Evolutionary conservation across 805 yeast species (phyloP).

Genomic region (Saccharomycopsis sp.): DNA sequence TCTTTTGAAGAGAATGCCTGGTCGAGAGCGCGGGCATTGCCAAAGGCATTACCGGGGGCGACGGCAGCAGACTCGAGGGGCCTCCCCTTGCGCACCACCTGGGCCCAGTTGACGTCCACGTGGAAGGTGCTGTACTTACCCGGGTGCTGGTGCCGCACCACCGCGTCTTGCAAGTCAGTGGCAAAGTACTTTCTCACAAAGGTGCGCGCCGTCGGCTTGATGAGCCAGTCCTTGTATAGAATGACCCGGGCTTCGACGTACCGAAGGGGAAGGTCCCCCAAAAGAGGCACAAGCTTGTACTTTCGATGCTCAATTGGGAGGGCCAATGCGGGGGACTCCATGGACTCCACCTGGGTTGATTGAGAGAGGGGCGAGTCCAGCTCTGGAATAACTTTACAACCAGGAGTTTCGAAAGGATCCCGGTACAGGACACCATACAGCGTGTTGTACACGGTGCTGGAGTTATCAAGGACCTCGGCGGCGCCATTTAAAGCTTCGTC

Average conservation of each 20-base stretch:
- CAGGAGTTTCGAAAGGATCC: too few relatives aligned
- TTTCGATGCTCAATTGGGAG: background rate
- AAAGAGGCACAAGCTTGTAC: slow-evolving; percentile 3
- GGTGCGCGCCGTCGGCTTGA: slow-evolving; percentile 3
- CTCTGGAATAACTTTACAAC: too few relatives aligned
- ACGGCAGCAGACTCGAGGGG: background rate
- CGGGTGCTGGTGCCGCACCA: background rate
- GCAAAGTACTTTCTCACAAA: background rate
- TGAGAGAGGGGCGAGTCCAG: too few relatives aligned
- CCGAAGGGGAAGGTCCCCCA: slow-evolving; percentile 16
- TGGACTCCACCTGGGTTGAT: too few relatives aligned
- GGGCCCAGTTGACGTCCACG: slow-evolving; percentile 14
- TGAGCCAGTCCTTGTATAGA: slow-evolving; percentile 14
- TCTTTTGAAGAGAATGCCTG: too few relatives aligned
- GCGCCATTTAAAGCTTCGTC: too few relatives aligned
- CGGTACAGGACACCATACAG: too few relatives aligned
- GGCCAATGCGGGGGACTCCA: too few relatives aligned
- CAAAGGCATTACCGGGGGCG: too few relatives aligned
- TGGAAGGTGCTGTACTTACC: background rate
- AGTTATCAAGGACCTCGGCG: too few relatives aligned
- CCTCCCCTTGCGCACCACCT: slow-evolving; percentile 9
- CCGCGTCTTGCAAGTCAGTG: background rate
- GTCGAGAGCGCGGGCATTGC: too few relatives aligned
- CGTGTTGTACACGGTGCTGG: too few relatives aligned
- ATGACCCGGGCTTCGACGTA: slow-evolving; percentile 15